Evolutionary conservation across 495 filamentous ascomycete species (phyloP).

Genomic region (Aspergillus indologenus): DNA sequence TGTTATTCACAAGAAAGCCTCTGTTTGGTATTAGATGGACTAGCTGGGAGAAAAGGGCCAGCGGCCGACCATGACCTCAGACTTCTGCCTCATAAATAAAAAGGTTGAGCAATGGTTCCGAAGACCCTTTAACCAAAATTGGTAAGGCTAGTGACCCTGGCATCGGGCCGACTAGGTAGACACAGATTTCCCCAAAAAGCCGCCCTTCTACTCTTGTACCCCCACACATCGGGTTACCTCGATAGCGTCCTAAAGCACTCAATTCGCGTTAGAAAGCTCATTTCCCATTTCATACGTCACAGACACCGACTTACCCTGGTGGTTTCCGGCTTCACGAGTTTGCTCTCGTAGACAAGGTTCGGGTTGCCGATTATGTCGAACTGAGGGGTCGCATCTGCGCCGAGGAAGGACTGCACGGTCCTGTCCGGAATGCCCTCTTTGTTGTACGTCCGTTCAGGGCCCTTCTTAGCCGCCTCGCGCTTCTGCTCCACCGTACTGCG

Average conservation of each 20-base stretch:
- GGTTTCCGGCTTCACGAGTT: slow-evolving; percentile 57
- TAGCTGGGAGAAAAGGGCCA: too few relatives aligned
- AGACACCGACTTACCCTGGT: slow-evolving; percentile 23
- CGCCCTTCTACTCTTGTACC: slow-evolving; percentile 31
- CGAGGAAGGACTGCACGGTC: slow-evolving; percentile 30
- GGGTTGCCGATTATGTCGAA: slow-evolving; percentile 60
- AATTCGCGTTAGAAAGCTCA: slow-evolving; percentile 11
- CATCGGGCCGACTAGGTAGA: too few relatives aligned
- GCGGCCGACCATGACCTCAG: too few relatives aligned
- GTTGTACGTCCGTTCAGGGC: slow-evolving; percentile 27
- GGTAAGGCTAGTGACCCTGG: too few relatives aligned
- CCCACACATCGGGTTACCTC: slow-evolving; percentile 67
- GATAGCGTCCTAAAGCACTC: slow-evolving; percentile 58
- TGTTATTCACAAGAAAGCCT: too few relatives aligned
- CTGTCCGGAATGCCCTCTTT: slow-evolving; percentile 29
- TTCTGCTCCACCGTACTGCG: slow-evolving; percentile 37
- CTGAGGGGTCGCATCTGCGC: slow-evolving; percentile 38
- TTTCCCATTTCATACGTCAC: not conserved
- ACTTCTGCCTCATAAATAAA: too few relatives aligned
- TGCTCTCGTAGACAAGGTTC: slow-evolving; percentile 65
- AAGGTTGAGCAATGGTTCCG: too few relatives aligned
- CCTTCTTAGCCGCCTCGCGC: slow-evolving; percentile 32
- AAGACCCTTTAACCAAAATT: too few relatives aligned
- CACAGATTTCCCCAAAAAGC: too few relatives aligned
- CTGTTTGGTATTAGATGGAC: too few relatives aligned